Base-by-base conservation (phyloP, 2,329 filamentous ascomycete genomes). In the Helotiales sp. region DNA sequence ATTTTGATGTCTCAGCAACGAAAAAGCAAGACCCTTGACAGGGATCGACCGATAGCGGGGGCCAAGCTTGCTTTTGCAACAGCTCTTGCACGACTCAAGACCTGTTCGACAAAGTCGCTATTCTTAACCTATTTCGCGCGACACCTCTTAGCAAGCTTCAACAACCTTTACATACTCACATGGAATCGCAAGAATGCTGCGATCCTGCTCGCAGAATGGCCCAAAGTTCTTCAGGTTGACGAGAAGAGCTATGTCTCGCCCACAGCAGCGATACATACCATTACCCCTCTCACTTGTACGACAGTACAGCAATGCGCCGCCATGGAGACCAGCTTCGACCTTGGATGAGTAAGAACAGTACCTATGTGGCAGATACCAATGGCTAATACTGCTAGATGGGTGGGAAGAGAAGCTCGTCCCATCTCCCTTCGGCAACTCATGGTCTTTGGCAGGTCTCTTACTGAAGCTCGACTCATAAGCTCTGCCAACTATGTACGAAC, bases 401-500 rank as follows among this genome's bases (percentile, higher is more conserved):
- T 97, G 52, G 88, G 90, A 63, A 90, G 89, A 69, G 91, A 96
- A 72, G 93, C 93, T 49, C 85, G 92, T 52, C 95, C 95, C n/a
- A 97, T 99, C 71, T 96, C 91, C 76, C 78, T 99, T 68, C 89
- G 95, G 58, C 95, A 98, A 76, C 83, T 99, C 69, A 98, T 96
- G 77, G 96, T 98, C 69, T 99, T 98, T 75, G 95, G 95, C 29
- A 88, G 95, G 48, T 96, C 93, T 22, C 77, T 99, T 71, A 97
- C 93, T 48, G 93, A 98, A 75, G 82, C 86, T 52, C 88, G 96
- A 57, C 81, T 99, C 61, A 84, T 99, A 66, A 93, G 90, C 76
- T 97, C 93, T 42, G 95, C 95, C 61, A 99, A 99, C 76, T 99
- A 99, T 79, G 93, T 98, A 52, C 89, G 95, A 57, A 92, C 92